phyloP scores from a whole-genome alignment of 495 filamentous ascomycete genomes.

The Lepidopterella palustris region DNA sequence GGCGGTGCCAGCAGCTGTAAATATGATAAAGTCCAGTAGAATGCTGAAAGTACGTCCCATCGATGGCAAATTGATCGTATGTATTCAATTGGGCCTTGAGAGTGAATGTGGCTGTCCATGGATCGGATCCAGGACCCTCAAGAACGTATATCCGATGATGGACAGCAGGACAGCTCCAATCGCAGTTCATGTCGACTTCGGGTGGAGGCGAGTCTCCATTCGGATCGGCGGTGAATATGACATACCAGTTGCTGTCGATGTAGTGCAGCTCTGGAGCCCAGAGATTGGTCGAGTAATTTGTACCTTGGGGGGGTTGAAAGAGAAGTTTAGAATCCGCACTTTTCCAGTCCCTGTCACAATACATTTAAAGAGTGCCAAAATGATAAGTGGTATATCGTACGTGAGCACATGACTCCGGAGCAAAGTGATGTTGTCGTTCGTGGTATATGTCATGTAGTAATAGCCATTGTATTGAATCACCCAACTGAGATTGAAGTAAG shows the following conservation, averaged over 20 bases:
- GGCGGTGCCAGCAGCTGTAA: constrained; percentile 45
- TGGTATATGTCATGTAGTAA: constrained; percentile 34
- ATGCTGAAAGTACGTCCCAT: constrained; percentile 46
- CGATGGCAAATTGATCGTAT: constrained; percentile 48
- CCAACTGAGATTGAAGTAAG: constrained; percentile 6
- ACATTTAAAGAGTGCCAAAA: neutral
- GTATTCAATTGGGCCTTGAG: constrained; percentile 44
- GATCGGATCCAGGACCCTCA: constrained; percentile 36
- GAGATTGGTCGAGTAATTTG: constrained; percentile 41
- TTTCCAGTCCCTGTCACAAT: constrained; percentile 39
- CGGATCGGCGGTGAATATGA: constrained; percentile 47
- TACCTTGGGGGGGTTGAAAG: constrained; percentile 36
- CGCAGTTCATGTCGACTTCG: constrained; percentile 30
- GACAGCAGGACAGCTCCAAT: constrained; percentile 39
- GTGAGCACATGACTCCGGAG: constrained; percentile 27
- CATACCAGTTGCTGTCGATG: constrained; percentile 43
- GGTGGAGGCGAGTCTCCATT: constrained; percentile 41
- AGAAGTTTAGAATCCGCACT: constrained; percentile 38
- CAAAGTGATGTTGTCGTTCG: constrained; percentile 31
- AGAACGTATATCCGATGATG: constrained; percentile 49
- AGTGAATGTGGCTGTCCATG: constrained; percentile 40
- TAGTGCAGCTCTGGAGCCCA: constrained; percentile 48
- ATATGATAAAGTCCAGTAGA: constrained; percentile 42
- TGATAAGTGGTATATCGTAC: constrained; percentile 6
- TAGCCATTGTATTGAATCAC: constrained; percentile 27